A percentile compares a stretch with the other conserved stretches of the same genome.
These are phyloP conservation scores for Cutaneotrichosporon sp. DNA, from an alignment of 1,284 basidiomycete species.

Conservation along the genomic window DNA sequence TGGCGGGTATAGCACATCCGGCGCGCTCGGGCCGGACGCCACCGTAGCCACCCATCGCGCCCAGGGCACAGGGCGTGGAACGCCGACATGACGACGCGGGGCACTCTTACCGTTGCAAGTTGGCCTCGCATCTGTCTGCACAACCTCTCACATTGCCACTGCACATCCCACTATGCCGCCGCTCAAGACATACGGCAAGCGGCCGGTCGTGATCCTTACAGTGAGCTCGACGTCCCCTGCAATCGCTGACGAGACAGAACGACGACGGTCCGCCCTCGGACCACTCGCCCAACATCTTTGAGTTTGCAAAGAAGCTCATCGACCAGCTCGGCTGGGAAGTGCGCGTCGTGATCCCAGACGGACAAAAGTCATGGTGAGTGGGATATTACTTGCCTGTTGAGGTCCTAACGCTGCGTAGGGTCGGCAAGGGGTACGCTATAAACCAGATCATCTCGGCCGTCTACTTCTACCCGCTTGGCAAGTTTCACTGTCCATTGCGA, in stretches of 20 bases:
- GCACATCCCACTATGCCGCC: slow-evolving; percentile 24
- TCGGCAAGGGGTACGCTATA: slow-evolving; percentile 79
- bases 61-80: too few relatives aligned
- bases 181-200: slow-evolving; percentile 27
- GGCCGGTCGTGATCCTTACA: slow-evolving; percentile 40
- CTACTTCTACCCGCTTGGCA: slow-evolving; percentile 74
- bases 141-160: background rate
- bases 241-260: slow-evolving; percentile 30
- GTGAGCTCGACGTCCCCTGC: slow-evolving; percentile 17
- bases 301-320: slow-evolving; percentile 65
- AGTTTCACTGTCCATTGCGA: slow-evolving; percentile 40
- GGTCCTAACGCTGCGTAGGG: slow-evolving; percentile 20
- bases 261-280: slow-evolving; percentile 78
- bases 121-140: background rate
- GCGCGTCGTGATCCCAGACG: slow-evolving; percentile 77
- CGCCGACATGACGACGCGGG: too few relatives aligned
- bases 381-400: background rate
- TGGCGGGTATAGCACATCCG: too few relatives aligned
- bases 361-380: slow-evolving; percentile 74
- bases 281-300: slow-evolving; percentile 74
- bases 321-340: slow-evolving; percentile 72
- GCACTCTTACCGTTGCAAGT: background rate
- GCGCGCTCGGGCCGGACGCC: too few relatives aligned
- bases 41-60: too few relatives aligned
- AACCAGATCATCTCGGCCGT: slow-evolving; percentile 66